A percentile compares a stretch with the other conserved stretches of the same genome.
These are phyloP conservation scores for Suillus discolor DNA, from an alignment of 768 basidiomycete genomes.

Conservation along the genomic window DNA sequence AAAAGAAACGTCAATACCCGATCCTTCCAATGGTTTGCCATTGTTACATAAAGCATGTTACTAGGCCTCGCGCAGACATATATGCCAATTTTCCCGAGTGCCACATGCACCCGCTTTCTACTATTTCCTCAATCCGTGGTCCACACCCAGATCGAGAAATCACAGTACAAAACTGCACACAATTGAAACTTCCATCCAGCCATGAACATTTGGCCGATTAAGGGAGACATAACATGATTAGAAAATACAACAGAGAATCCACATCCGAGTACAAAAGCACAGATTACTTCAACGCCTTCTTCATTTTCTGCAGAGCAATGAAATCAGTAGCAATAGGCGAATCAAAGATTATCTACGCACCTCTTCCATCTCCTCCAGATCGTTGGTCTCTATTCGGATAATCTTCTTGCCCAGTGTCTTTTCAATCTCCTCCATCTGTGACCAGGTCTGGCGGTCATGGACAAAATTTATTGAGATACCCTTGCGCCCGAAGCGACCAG, in stretches of 20 bases:
- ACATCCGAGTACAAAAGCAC: not conserved
- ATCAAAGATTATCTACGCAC: conserved; percentile 43
- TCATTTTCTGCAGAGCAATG: conserved; percentile 64
- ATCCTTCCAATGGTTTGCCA: not conserved
- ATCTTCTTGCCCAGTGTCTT: conserved; percentile 77
- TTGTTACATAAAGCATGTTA: not conserved
- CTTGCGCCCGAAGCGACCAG: conserved; percentile 96
- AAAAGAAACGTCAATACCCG: not conserved
- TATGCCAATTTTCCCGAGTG: not conserved
- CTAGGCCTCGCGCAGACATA: not conserved
- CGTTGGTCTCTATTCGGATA: conserved; percentile 82
- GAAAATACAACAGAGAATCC: conserved; percentile 4
- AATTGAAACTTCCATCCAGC: not conserved
- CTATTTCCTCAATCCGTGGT: not conserved
- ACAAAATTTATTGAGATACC: conserved; percentile 98
- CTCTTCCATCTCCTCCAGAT: conserved; percentile 94
- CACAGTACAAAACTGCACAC: not conserved
- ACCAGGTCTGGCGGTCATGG: conserved; percentile 84
- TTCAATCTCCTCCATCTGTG: conserved; percentile 91
- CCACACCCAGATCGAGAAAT: not conserved
- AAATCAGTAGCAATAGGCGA: conserved; percentile 6
- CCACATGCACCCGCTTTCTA: not conserved
- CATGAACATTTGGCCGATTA: not conserved
- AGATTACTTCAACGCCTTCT: conserved; percentile 68
- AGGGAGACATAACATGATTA: not conserved